A percentile compares a stretch with the other conserved stretches of the same genome.
These are phyloP conservation scores for Cicer yamashitae DNA, from an alignment of 306 rosid genomes.

Conservation along the genomic window DNA sequence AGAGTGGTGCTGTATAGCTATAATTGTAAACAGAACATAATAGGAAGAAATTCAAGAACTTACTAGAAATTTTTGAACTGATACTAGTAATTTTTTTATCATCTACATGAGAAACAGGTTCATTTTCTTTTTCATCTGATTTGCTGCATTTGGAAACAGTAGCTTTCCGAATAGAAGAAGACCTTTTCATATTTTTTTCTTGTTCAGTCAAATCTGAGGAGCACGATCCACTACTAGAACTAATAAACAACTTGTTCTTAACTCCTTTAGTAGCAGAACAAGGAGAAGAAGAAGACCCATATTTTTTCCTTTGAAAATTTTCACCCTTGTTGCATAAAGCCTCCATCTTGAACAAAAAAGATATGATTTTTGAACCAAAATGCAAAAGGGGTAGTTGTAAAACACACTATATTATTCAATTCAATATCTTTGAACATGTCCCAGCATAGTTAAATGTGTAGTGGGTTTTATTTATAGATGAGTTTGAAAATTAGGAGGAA, in stretches of 20 bases:
- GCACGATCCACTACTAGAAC: constrained; percentile 57
- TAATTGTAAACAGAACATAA: neutral
- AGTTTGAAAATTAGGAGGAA: constrained; percentile 27
- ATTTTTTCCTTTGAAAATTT: constrained; percentile 49
- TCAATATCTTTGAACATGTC: neutral
- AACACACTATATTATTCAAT: neutral
- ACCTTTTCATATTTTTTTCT: constrained; percentile 52
- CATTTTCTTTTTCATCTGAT: constrained; percentile 57
- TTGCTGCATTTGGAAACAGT: constrained; percentile 54
- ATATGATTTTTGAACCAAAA: neutral
- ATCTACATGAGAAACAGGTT: constrained; percentile 45
- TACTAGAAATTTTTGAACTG: constrained; percentile 69
- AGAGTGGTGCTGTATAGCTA: too few relatives aligned
- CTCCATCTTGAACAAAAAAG: constrained; percentile 60
- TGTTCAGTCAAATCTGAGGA: constrained; percentile 56
- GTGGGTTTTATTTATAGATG: constrained; percentile 37
- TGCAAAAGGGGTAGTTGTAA: neutral
- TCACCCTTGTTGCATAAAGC: constrained; percentile 60
- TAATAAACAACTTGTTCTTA: constrained; percentile 55
- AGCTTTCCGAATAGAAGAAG: constrained; percentile 67
- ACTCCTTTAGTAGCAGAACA: constrained; percentile 46
- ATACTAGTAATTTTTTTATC: constrained; percentile 51
- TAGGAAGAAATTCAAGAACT: constrained; percentile 1
- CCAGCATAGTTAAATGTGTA: constrained; percentile 23
- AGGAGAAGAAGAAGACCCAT: constrained; percentile 50